phyloP scores from a whole-genome alignment of 2,329 filamentous ascomycete species.

The Magnaporthiopsis rhizophila region DNA sequence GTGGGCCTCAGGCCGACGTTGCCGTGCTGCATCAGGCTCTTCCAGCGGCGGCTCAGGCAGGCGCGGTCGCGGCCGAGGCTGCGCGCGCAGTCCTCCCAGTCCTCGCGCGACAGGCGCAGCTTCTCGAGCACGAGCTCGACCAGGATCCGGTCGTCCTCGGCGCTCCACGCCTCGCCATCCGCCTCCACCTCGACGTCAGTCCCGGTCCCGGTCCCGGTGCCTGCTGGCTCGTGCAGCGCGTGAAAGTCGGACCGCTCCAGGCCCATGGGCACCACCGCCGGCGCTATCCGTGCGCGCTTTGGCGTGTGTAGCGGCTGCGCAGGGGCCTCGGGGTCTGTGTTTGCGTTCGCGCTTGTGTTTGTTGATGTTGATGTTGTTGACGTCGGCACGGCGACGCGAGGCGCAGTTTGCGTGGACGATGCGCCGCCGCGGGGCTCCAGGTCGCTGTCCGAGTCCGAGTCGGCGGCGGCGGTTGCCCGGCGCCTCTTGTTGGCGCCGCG shows the following conservation, averaged over 20 bases:
- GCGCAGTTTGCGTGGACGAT: conserved; percentile 5
- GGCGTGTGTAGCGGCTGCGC: conserved; percentile 40
- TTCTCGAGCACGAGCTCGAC: conserved; percentile 63
- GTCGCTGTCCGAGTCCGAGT: conserved; percentile 27
- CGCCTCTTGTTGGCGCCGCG: conserved; percentile 47
- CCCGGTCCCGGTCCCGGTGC: conserved; percentile 13
- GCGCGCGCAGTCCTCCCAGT: conserved; percentile 61
- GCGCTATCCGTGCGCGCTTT: conserved; percentile 52
- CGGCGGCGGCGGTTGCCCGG: conserved; percentile 31
- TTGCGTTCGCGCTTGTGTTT: neutral
- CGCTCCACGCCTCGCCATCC: conserved; percentile 47
- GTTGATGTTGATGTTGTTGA: neutral
- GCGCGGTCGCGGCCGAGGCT: conserved; percentile 51
- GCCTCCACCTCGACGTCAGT: conserved; percentile 34
- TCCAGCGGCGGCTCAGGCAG: conserved; percentile 53
- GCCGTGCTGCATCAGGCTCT: conserved; percentile 50
- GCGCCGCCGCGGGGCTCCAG: conserved; percentile 15
- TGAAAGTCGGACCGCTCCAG: conserved; percentile 53
- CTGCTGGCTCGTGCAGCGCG: conserved; percentile 28
- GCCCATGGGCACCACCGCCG: conserved; percentile 51
- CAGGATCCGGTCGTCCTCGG: conserved; percentile 55
- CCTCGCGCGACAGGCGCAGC: conserved; percentile 53
- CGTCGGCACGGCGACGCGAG: neutral
- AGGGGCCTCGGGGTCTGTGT: neutral
- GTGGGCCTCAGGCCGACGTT: conserved; percentile 48